phyloP scores from a whole-genome alignment of 441 rosid species.

The Breynia disticha region DNA sequence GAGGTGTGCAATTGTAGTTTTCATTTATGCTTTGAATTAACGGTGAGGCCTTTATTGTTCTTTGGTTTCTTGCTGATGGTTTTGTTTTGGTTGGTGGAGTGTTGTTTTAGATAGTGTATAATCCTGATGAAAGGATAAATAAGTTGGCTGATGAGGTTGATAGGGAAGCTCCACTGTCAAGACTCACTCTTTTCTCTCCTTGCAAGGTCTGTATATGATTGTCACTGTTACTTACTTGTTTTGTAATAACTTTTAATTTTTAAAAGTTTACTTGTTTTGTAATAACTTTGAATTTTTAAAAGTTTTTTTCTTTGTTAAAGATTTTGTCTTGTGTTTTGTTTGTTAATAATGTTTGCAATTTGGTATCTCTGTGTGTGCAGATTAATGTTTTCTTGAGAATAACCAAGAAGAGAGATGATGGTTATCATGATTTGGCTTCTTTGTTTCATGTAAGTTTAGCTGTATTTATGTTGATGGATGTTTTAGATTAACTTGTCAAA shows the following conservation, averaged over 20 bases:
- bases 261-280: slow-evolving; percentile 1
- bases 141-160: slow-evolving; percentile 70
- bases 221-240: slow-evolving; percentile 2
- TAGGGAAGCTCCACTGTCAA: slow-evolving; percentile 73
- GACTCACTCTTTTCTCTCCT: slow-evolving; percentile 89
- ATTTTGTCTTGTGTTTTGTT: background rate
- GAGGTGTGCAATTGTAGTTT: slow-evolving; percentile 34
- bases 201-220: slow-evolving; percentile 52
- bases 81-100: slow-evolving; percentile 10
- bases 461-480: background rate
- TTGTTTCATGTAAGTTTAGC: slow-evolving; percentile 69
- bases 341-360: background rate
- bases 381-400: slow-evolving; percentile 90
- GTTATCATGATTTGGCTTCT: slow-evolving; percentile 91
- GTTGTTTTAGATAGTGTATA: slow-evolving; percentile 53
- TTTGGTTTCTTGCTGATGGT: background rate
- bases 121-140: slow-evolving; percentile 72
- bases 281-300: too few species aligned
- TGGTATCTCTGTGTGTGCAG: slow-evolving; percentile 23
- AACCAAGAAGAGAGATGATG: slow-evolving; percentile 74
- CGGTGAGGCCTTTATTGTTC: background rate
- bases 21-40: slow-evolving; percentile 1
- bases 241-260: slow-evolving; percentile 4
- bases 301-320: background rate
- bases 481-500: background rate